A percentile compares a stretch with the other conserved stretches of the same genome.
Evolutionary conservation across 305 asterid genomes (phyloP).

Genomic region (Fraxinus baroniana): DNA sequence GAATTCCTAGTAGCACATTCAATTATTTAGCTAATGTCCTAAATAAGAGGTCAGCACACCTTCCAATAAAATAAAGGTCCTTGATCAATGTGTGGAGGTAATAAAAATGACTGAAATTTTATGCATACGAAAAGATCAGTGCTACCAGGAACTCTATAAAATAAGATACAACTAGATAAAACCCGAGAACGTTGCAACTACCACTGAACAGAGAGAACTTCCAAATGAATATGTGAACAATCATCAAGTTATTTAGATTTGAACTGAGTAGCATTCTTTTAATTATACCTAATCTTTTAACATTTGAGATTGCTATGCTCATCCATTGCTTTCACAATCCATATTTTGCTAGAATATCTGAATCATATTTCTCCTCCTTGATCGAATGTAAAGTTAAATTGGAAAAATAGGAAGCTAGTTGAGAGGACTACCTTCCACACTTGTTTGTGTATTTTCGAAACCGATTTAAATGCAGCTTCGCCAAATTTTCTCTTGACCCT

Average conservation of each 20-base stretch:
- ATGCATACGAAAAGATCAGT: not conserved
- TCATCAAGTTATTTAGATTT: not conserved
- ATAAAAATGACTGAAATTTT: no score
- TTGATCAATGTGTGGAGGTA: not conserved
- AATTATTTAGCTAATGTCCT: not conserved
- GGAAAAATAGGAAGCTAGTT: not conserved
- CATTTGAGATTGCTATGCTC: not conserved
- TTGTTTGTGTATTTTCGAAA: slow-evolving; percentile 39
- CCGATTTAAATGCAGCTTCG: slow-evolving; percentile 17
- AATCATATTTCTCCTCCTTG: not conserved
- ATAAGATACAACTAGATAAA: not conserved
- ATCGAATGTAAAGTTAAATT: not conserved
- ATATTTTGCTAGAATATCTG: not conserved
- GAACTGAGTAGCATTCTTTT: not conserved
- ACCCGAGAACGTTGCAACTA: not conserved
- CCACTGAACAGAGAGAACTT: not conserved
- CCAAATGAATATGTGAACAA: not conserved
- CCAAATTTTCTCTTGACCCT: slow-evolving; percentile 41
- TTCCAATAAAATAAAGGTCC: not conserved
- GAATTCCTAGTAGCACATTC: not conserved
- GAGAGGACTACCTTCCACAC: slow-evolving; percentile 41
- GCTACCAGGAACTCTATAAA: not conserved
- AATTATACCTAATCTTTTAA: not conserved
- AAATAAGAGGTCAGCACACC: not conserved
- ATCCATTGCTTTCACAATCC: not conserved